Evolutionary conservation across 2,329 filamentous ascomycete species (phyloP), one percentile per base, ranked within the genome.

Genomic region (Mollisiaceae sp.): DNA sequence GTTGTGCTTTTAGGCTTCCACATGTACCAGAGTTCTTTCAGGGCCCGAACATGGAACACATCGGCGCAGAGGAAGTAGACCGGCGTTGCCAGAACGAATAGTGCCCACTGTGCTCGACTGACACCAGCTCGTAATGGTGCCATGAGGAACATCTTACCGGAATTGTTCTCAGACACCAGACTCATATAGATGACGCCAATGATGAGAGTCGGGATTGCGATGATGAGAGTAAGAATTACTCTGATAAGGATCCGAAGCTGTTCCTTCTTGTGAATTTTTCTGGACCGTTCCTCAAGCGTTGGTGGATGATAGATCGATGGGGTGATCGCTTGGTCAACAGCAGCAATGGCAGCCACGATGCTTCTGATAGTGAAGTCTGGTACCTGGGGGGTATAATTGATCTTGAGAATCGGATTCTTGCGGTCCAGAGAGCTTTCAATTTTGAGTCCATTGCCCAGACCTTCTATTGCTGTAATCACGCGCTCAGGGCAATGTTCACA

Each of bases 101-200:
- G 82, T 4, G 91, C 86, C 80, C 94, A 91, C 77, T 94, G 91
- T 6, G 90, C 84, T 24, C 93, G 87, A 69, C 86, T 92, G 61
- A 94, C 88, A 0, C 92, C 92, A 2, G 85, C 87, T 70, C 84
- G 86, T 81, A 92, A 89, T 0, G 88, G 86, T 67, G 83, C 76
- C 85, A 93, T 93, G 54, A 96, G 79, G 71, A 86, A 92, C 67
- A 82, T 80, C 64, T 88, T 87, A 14, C 83, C 82, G 0, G 78
- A 70, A 70, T 93, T 85, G 1, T 82, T 78, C 2, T 82, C 77
- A 0, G 89, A 81, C 0, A 97, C 84, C 0, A 97, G 82, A 67
- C 86, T 92, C 94, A 97, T 97, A 79, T 92, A 97, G 1, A 97
- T 88, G 61, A 97, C 92, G 2, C 94, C 94, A 45, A 97, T 88